Evolutionary conservation across 495 filamentous ascomycete species (phyloP).

Genomic region (Penicillium canariense): DNA sequence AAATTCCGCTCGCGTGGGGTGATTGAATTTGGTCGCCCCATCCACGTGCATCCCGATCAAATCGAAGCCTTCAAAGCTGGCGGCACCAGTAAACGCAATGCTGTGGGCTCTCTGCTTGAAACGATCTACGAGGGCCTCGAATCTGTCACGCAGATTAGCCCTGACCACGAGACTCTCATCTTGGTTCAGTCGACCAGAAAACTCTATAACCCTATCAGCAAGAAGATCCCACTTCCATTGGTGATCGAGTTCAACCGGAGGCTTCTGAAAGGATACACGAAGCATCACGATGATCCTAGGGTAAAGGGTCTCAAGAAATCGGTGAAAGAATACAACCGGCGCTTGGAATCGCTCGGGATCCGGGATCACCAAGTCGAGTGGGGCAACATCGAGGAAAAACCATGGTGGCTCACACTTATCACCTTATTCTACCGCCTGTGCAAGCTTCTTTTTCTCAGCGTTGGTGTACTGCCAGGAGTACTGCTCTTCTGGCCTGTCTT

Average conservation of each 20-base stretch:
- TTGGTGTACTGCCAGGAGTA: slow-evolving; percentile 83
- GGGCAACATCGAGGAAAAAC: slow-evolving; percentile 60
- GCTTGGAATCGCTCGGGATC: slow-evolving; percentile 77
- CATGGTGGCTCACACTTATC: slow-evolving; percentile 65
- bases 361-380: slow-evolving; percentile 95
- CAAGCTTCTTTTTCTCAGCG: slow-evolving; percentile 70
- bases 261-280: slow-evolving; percentile 82
- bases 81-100: slow-evolving; percentile 64
- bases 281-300: slow-evolving; percentile 84
- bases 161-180: slow-evolving; percentile 96
- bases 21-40: slow-evolving; percentile 86
- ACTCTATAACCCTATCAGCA: slow-evolving; percentile 88
- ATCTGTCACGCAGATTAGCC: slow-evolving; percentile 86
- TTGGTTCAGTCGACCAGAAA: slow-evolving; percentile 90
- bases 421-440: slow-evolving; percentile 74
- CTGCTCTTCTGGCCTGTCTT: slow-evolving; percentile 90
- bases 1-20: slow-evolving; percentile 96
- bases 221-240: slow-evolving; percentile 87
- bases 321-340: slow-evolving; percentile 81
- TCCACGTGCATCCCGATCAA: slow-evolving; percentile 75
- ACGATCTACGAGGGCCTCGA: slow-evolving; percentile 79
- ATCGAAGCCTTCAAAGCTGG: slow-evolving; percentile 80
- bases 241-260: slow-evolving; percentile 94
- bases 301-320: slow-evolving; percentile 73
- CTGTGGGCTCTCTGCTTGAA: slow-evolving; percentile 76